Conservation (phyloP, 495 filamentous ascomycete species). For the Penicillium samsonianum region DNA sequence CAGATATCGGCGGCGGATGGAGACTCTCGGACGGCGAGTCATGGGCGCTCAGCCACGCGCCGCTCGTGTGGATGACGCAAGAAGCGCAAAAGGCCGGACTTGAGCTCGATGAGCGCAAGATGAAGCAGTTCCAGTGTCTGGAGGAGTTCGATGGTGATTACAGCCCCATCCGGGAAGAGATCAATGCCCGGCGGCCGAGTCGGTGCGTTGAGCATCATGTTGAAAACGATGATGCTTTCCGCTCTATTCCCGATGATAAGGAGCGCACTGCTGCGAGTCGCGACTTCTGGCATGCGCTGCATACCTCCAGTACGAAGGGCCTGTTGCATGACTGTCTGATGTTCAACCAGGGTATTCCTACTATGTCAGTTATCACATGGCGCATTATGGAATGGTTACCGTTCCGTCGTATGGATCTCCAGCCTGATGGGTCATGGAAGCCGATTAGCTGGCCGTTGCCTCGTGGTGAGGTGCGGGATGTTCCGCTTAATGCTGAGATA, state of each 20-base stretch:
- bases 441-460: slow-evolving; percentile 81
- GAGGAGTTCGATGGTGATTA: slow-evolving; percentile 49
- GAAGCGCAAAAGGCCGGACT: slow-evolving; percentile 76
- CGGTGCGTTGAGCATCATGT: slow-evolving; percentile 24
- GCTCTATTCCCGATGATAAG: slow-evolving; percentile 27
- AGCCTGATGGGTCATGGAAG: slow-evolving; percentile 74
- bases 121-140: slow-evolving; percentile 65
- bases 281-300: slow-evolving; percentile 57
- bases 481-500: slow-evolving; percentile 68
- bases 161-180: slow-evolving; percentile 47
- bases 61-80: slow-evolving; percentile 81
- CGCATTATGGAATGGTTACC: slow-evolving; percentile 84
- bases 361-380: slow-evolving; percentile 67
- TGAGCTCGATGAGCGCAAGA: slow-evolving; percentile 66
- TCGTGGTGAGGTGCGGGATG: slow-evolving; percentile 77
- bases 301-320: slow-evolving; percentile 59
- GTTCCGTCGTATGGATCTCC: slow-evolving; percentile 80
- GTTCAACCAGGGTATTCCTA: slow-evolving; percentile 63
- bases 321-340: slow-evolving; percentile 74
- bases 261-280: slow-evolving; percentile 35
- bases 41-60: slow-evolving; percentile 68
- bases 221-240: slow-evolving; percentile 23
- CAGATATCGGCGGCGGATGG: slow-evolving; percentile 86
- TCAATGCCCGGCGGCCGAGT: slow-evolving; percentile 30
- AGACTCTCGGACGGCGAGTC: slow-evolving; percentile 56